phyloP scores from a whole-genome alignment of 176 grass and related monocot genomes.

The Poa annua region DNA sequence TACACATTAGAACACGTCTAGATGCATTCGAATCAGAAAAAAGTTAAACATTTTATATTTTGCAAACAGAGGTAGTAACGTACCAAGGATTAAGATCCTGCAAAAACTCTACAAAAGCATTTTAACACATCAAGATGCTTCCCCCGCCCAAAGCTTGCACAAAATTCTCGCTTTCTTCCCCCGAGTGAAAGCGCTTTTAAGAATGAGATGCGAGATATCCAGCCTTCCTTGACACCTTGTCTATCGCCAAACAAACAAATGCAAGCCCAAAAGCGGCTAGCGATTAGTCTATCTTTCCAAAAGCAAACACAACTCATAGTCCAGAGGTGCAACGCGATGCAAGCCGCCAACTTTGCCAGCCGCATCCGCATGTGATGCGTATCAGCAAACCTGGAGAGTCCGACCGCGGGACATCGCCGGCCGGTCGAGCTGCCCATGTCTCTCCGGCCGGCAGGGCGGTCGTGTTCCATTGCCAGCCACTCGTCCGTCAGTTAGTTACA shows the following conservation, averaged over 20 bases:
- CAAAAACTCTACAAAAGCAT: too few species aligned
- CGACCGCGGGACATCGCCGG: conserved; percentile 6
- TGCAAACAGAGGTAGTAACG: too few species aligned
- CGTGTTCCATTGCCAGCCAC: background rate
- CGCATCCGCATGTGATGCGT: conserved; percentile 19
- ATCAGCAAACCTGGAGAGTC: background rate
- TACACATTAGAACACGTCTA: too few species aligned
- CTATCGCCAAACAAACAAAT: background rate
- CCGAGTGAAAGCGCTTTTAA: background rate
- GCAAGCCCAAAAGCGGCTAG: background rate
- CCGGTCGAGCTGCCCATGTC: background rate
- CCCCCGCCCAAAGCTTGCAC: too few species aligned
- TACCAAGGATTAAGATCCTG: too few species aligned
- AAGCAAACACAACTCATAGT: background rate
- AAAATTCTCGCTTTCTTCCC: too few species aligned
- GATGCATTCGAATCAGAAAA: too few species aligned
- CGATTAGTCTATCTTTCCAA: background rate
- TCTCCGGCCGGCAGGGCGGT: background rate
- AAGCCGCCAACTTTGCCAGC: conserved; percentile 2
- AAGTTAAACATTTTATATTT: too few species aligned
- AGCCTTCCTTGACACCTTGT: background rate
- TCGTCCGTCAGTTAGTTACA: background rate
- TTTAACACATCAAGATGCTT: too few species aligned
- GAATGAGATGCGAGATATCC: background rate
- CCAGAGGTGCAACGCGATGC: background rate